phyloP scores from a whole-genome alignment of 768 basidiomycete species.

The Leccinum imitatum region DNA sequence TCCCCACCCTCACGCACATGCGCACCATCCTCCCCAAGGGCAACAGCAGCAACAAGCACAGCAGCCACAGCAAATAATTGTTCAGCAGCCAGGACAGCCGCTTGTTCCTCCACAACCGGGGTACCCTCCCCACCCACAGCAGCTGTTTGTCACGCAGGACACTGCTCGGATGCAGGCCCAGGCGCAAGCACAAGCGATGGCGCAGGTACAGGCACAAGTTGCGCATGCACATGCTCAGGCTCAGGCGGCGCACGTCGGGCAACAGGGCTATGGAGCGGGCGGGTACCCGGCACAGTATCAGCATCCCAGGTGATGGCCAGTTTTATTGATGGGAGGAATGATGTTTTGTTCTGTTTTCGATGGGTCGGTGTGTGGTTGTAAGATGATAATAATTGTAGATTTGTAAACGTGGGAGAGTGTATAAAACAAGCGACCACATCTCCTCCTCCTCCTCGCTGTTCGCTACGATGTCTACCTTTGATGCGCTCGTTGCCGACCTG shows the following conservation, averaged over 20 bases:
- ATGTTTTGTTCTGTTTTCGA: slow-evolving; percentile 17
- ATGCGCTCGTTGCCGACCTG: slow-evolving; percentile 78
- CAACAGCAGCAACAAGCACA: slow-evolving; percentile 50
- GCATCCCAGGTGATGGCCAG: slow-evolving; percentile 26
- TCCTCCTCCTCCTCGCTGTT: slow-evolving; percentile 5
- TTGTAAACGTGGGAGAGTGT: slow-evolving; percentile 29
- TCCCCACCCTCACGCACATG: slow-evolving; percentile 58
- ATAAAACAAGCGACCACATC: slow-evolving; percentile 8
- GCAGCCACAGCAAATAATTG: slow-evolving; percentile 38
- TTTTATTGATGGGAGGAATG: not conserved
- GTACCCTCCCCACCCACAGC: slow-evolving; percentile 35
- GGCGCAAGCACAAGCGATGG: slow-evolving; percentile 39
- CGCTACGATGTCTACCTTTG: slow-evolving; percentile 65
- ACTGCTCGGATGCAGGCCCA: slow-evolving; percentile 42
- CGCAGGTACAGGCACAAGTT: slow-evolving; percentile 41
- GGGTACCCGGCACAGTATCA: slow-evolving; percentile 35
- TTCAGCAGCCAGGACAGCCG: slow-evolving; percentile 38
- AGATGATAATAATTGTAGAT: slow-evolving; percentile 2
- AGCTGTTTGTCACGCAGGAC: slow-evolving; percentile 33
- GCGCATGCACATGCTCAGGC: slow-evolving; percentile 43
- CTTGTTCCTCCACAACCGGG: slow-evolving; percentile 36
- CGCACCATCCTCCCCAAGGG: slow-evolving; percentile 45
- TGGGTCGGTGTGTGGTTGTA: slow-evolving; percentile 4
- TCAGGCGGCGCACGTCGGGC: slow-evolving; percentile 31
- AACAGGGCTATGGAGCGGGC: slow-evolving; percentile 28